phyloP scores from a whole-genome alignment of 208 protist genomes.

The Crithidia sp. region DNA sequence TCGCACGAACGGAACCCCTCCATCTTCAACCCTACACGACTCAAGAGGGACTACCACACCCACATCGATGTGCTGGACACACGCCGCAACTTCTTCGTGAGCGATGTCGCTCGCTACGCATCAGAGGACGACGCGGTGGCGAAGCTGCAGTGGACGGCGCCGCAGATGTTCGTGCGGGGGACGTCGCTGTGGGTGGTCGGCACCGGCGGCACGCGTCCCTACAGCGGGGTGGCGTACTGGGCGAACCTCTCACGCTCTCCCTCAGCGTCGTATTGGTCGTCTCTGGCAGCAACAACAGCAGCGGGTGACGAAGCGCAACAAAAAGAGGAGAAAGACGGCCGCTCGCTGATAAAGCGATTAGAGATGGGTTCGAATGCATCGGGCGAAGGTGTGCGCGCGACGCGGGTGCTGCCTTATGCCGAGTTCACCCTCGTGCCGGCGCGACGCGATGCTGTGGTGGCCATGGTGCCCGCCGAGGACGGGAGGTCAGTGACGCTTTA shows the following conservation, averaged over 20 bases:
- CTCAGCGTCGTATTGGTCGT: neutral
- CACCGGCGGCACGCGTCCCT: neutral
- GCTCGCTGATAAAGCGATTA: too few species aligned
- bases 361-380: too few species aligned
- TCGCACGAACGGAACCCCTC: neutral
- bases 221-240: slow-evolving; percentile 18
- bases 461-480: slow-evolving; percentile 3
- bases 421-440: slow-evolving; percentile 8
- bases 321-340: neutral
- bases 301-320: neutral
- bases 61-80: slow-evolving; percentile 35
- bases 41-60: neutral
- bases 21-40: slow-evolving; percentile 6
- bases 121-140: neutral
- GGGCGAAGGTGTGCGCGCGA: neutral
- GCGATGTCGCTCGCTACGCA: slow-evolving; percentile 15
- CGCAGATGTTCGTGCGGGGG: slow-evolving; percentile 22
- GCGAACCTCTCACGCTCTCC: slow-evolving; percentile 4
- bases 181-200: slow-evolving; percentile 6
- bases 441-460: slow-evolving; percentile 11
- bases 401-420: neutral
- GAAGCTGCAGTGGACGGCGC: slow-evolving; percentile 14
- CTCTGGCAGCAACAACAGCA: neutral
- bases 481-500: neutral
- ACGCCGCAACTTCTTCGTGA: slow-evolving; percentile 3